These are phyloP conservation scores for Herpomyces periplanetae DNA, from an alignment of 2,329 filamentous ascomycete genomes.

Conservation along the genomic window DNA sequence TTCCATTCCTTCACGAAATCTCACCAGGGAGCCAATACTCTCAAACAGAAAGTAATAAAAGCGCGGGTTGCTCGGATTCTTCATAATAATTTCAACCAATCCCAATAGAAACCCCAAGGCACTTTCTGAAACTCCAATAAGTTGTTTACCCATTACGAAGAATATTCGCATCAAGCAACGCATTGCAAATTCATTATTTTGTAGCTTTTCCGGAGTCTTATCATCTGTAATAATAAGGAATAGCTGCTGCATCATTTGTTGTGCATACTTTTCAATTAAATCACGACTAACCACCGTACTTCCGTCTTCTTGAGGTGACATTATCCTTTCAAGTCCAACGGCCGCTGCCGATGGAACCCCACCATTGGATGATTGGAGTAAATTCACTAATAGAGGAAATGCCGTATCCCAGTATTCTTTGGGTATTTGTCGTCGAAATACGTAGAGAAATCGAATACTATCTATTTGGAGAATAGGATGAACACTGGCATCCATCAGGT, in stretches of 20 bases:
- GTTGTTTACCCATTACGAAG: conserved; percentile 57
- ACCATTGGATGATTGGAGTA: conserved; percentile 58
- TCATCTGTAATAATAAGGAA: conserved; percentile 72
- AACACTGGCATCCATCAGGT: conserved; percentile 25
- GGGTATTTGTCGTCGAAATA: conserved; percentile 72
- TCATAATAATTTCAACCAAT: conserved; percentile 64
- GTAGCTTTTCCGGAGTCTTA: conserved; percentile 49
- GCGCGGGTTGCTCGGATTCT: conserved; percentile 78
- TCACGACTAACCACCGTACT: conserved; percentile 42
- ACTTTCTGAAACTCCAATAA: conserved; percentile 28
- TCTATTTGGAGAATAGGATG: conserved; percentile 79
- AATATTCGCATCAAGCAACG: conserved; percentile 90
- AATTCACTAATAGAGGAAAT: conserved; percentile 59
- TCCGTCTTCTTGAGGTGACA: conserved; percentile 38
- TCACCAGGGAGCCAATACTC: conserved; percentile 51
- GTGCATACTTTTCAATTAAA: conserved; percentile 35
- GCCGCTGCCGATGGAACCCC: conserved; percentile 92
- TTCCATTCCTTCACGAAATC: conserved; percentile 24
- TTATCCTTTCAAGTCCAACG: conserved; percentile 68
- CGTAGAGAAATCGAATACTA: conserved; percentile 89
- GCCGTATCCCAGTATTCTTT: conserved; percentile 68
- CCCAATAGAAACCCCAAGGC: conserved; percentile 49
- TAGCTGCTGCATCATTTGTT: conserved; percentile 51
- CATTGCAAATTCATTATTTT: conserved; percentile 97
- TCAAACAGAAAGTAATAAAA: conserved; percentile 99